These are phyloP conservation scores for Sugiyamaella neomexicana DNA, from an alignment of 1,139 yeast species.

Conservation along the genomic window DNA sequence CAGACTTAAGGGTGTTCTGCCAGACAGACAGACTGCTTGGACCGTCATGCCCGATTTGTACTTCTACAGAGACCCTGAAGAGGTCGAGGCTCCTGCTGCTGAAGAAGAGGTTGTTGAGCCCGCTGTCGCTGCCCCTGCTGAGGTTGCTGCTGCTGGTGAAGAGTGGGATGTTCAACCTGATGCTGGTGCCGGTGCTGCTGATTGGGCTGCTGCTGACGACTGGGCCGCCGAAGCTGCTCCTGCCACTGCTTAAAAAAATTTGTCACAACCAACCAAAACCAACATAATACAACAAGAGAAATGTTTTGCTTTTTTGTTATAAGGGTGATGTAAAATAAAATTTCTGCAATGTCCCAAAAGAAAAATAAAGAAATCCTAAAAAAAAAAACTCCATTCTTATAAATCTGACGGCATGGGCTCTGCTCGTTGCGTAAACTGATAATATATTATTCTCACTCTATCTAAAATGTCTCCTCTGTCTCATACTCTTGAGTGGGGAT, in stretches of 20 bases:
- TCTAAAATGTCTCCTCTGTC: conserved; percentile 37
- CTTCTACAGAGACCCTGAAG: conserved; percentile 99
- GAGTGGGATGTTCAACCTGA: conserved; percentile 79
- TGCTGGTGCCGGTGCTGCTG: conserved; percentile 54
- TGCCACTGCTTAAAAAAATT: conserved; percentile 18
- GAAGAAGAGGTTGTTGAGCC: conserved; percentile 60
- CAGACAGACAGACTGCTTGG: conserved; percentile 98
- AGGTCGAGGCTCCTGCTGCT: conserved; percentile 72
- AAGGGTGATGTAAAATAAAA: conserved; percentile 16
- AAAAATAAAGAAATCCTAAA: conserved; percentile 8
- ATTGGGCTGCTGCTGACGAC: conserved; percentile 56
- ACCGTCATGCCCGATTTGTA: conserved; percentile 99
- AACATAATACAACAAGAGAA: conserved; percentile 13
- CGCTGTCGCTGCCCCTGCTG: conserved; percentile 59
- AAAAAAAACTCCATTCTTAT: not conserved
- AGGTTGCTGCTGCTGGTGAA: conserved; percentile 58
- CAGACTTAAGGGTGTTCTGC: conserved; percentile 97
- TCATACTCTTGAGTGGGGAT: conserved; percentile 38
- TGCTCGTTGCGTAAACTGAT: not conserved
- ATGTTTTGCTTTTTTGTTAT: conserved; percentile 14
- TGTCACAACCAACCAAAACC: conserved; percentile 6
- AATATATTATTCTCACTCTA: conserved; percentile 17
- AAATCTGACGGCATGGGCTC: not conserved
- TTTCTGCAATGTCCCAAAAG: conserved; percentile 10
- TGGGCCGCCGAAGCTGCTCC: conserved; percentile 69